Conservation (phyloP, 73 alveolate species). For the Paramecium bursaria region DNA sequence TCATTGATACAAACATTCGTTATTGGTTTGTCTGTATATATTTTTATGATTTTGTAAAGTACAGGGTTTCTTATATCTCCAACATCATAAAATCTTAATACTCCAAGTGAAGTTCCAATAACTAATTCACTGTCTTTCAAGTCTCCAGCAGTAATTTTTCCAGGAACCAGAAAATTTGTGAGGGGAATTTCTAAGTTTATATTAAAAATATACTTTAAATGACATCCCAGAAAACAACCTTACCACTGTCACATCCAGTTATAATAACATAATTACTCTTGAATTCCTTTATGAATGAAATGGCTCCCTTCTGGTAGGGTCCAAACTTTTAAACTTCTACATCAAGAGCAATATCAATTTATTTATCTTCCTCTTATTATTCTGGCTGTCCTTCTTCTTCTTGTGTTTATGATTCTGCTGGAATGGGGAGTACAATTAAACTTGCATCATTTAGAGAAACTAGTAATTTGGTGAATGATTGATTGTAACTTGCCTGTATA, state of each 20-base stretch:
- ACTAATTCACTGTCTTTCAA: slow-evolving; percentile 3
- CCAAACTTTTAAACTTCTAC: slow-evolving; percentile 59
- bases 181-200: background rate
- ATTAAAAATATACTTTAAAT: slow-evolving; percentile 14
- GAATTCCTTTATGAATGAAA: slow-evolving; percentile 61
- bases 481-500: slow-evolving; percentile 30
- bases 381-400: slow-evolving; percentile 64
- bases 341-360: slow-evolving; percentile 18
- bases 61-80: slow-evolving; percentile 51
- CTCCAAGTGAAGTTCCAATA: slow-evolving; percentile 51
- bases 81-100: slow-evolving; percentile 53
- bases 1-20: background rate
- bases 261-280: slow-evolving; percentile 39
- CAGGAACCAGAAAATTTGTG: slow-evolving; percentile 1
- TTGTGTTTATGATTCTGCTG: slow-evolving; percentile 47
- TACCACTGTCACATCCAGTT: slow-evolving; percentile 55
- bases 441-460: slow-evolving; percentile 48
- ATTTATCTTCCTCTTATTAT: slow-evolving; percentile 37
- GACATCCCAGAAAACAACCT: slow-evolving; percentile 56
- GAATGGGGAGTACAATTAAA: slow-evolving; percentile 32
- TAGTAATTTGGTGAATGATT: slow-evolving; percentile 35
- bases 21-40: slow-evolving; percentile 21
- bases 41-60: slow-evolving; percentile 24
- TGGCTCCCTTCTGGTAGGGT: slow-evolving; percentile 54
- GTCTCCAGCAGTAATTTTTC: slow-evolving; percentile 22